Conservation (phyloP, 164 flowering plant species). For the Tetrastigma voinierianum region DNA sequence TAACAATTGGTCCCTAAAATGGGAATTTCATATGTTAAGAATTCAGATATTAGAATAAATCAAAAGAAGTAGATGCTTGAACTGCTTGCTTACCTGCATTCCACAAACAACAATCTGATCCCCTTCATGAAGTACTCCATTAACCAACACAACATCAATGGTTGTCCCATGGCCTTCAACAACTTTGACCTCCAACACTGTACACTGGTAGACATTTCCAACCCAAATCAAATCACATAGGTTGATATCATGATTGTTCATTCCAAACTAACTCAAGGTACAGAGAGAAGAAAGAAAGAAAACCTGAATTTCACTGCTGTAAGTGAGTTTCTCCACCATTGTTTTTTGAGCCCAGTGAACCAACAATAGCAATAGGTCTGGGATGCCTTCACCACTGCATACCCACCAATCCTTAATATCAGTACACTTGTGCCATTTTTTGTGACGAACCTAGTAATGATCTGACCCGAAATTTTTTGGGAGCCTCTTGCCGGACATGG, state of each 20-base stretch:
- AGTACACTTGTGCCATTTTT: background rate
- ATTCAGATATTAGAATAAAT: background rate
- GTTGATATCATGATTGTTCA: background rate
- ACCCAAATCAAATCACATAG: constrained; percentile 1
- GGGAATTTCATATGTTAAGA: constrained; percentile 6
- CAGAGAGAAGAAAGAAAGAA: constrained; percentile 4
- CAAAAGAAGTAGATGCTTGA: background rate
- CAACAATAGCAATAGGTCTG: constrained; percentile 77
- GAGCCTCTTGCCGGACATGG: no score
- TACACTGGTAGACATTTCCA: constrained; percentile 59
- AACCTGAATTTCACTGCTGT: constrained; percentile 78
- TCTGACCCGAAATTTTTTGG: no score
- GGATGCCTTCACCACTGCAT: constrained; percentile 95
- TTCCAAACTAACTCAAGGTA: background rate
- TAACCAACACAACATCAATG: constrained; percentile 94
- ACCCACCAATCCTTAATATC: background rate
- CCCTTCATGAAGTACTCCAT: constrained; percentile 96
- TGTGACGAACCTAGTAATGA: no score
- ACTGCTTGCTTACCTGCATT: constrained; percentile 67
- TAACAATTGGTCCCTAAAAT: constrained; percentile 88
- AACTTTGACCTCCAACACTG: constrained; percentile 97
- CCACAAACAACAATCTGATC: constrained; percentile 99
- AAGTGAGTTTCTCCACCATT: constrained; percentile 90
- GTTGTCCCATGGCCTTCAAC: constrained; percentile 98
- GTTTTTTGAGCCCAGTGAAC: constrained; percentile 93